These are phyloP conservation scores for Mikania micrantha DNA, from an alignment of 129 eudicot species.

Conservation along the genomic window DNA sequence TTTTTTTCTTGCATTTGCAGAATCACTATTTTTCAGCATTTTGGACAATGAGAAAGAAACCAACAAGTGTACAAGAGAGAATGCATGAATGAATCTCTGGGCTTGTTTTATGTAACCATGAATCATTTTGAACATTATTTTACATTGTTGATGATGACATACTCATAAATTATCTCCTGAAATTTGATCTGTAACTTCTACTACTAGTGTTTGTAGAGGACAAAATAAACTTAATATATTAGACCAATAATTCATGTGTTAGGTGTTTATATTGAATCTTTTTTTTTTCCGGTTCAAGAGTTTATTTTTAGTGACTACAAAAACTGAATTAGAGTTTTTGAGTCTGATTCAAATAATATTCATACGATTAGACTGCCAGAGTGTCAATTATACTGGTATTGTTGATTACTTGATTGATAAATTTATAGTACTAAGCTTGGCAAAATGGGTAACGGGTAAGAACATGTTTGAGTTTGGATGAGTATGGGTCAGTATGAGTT, in stretches of 20 bases:
- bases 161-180: not conserved
- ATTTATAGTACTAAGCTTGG: no score
- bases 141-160: not conserved
- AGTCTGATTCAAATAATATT: no score
- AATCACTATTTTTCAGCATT: constrained; percentile 72
- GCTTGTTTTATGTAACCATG: not conserved
- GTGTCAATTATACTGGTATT: no score
- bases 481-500: no score
- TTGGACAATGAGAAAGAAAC: constrained; percentile 87
- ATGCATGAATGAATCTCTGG: constrained; percentile 19
- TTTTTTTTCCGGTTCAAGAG: no score
- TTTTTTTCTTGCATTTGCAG: constrained; percentile 34
- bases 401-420: no score
- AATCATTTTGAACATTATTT: not conserved
- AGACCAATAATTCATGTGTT: not conserved
- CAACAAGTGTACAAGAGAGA: constrained; percentile 9
- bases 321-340: no score
- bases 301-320: no score
- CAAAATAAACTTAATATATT: not conserved
- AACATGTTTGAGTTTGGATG: no score
- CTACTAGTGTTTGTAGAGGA: constrained; percentile 5
- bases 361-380: no score
- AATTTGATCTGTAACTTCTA: not conserved
- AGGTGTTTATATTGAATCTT: no score
- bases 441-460: no score